Base-by-base conservation (phyloP, 768 basidiomycete species). In the Sarcomyxa edulis region DNA sequence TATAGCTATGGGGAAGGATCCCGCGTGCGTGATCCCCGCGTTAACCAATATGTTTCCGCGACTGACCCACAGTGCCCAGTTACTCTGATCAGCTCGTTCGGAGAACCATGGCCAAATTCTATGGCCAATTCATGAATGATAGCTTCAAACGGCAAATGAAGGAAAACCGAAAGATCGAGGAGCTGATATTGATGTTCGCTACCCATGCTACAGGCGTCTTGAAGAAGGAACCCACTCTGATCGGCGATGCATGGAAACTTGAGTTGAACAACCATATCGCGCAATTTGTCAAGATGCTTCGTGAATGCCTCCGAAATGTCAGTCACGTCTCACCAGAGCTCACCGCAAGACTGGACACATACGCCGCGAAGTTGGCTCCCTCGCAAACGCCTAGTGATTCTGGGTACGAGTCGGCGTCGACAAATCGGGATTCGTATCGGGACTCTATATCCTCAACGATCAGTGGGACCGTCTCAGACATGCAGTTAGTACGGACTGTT, bases 131-230 rank as follows among this genome's bases (percentile, higher is more conserved):
- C 59, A 80, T 83, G 59, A 81, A 87, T 42, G 85, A 90, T 19
- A 72, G 70, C 26, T 95, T 96, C 68, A 81, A 85, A 41, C 74
- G 78, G 24, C 87, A 93, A 51, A 85, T 97, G 79, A 90, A 91
- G 61, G 94, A 97, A 58, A 94, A 90, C 58, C 76, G 96, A 32
- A 96, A 95, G 66, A 89, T 97, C 26, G 96, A 99, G 63, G 93
- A 97, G 47, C 82, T 99, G 39, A 95, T 99, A 43, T 71, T 99
- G 36, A 87, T 88, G 74, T 97, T 97, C 52, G 94, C 94, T 8
- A 88, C 93, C 1, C 82, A 91, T 37, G 88, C 95, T 3, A 91
- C 89, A 3, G 73, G 77, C 19, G 78, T 89, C 7, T 72, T 98
- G 43, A 86, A 83, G 73, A 96, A 96, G 62, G 91, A 94, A 48